Evolutionary conservation across 176 grass and related monocot species (phyloP), one percentile per base, ranked within the genome.

Genomic region (Hordeum marinum): DNA sequence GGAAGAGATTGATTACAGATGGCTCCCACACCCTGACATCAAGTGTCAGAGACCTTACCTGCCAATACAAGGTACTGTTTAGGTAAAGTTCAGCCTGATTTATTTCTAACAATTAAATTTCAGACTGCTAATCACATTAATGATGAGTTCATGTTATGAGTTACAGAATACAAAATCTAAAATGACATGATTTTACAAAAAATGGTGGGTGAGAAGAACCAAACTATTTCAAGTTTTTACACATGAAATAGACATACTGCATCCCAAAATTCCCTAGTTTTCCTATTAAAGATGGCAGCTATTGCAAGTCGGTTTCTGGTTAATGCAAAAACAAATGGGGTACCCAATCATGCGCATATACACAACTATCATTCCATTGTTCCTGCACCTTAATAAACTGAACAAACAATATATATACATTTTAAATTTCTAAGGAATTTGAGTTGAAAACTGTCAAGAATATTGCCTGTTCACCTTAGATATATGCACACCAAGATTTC

Each of bases 401-500:
- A 82, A n/a, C 3, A 24, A 76, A 29, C 32, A 83, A 83, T 37
- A 40, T 17, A 77, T 83, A 29, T 59, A 54, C 20, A 78, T n/a
- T 26, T 26, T 34, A 32, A 23, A 81, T 21, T 71, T 35, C 8
- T 5, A 57, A 68, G 75, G 10, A 79, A 80, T 48, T 63, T 84
- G 75, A 31, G 29, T 21, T 68, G 18, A 50, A 84, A 63, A 75
- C 52, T 84, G 63, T 54, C 39, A 40, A 76, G 1, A 45, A 40
- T 63, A 46, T 35, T 84, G 15, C 24, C 62, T 75, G 46, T 41
- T 87, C 85, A 96, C 97, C 97, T 99, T 99, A 45, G 97, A 99
- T 87, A 99, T 96, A 84, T 99, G 97, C 76, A 99, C 97, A 55
- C 97, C 97, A 80, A 99, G 94, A 88, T 99, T 99, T n/a, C 97